Conservation (phyloP, 1,284 basidiomycete species). For the Golubevia pallescens region DNA sequence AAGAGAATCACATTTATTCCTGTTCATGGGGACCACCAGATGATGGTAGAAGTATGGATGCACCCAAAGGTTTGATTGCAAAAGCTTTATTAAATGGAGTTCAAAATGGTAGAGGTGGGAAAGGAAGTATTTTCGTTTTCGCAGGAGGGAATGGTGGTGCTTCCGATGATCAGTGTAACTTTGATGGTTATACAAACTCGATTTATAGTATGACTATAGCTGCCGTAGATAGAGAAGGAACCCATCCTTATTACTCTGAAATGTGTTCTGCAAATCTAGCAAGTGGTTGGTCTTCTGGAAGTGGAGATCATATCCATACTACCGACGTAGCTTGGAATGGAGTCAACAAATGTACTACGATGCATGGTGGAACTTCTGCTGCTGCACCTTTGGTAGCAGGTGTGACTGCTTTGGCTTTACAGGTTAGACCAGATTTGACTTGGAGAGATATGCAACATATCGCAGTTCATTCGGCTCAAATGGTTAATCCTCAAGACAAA, state of each 20-base stretch:
- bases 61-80: constrained; percentile 86
- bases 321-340: constrained; percentile 78
- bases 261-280: constrained; percentile 95
- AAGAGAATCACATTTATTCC: constrained; percentile 90
- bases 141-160: constrained; percentile 95
- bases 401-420: constrained; percentile 53
- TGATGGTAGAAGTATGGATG: constrained; percentile 93
- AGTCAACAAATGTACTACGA: constrained; percentile 78
- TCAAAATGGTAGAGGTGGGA: constrained; percentile 85
- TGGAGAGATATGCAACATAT: constrained; percentile 98
- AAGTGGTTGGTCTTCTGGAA: constrained; percentile 95
- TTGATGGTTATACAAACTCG: constrained; percentile 98
- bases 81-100: constrained; percentile 95
- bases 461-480: constrained; percentile 77
- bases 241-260: constrained; percentile 97
- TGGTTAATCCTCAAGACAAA: constrained; percentile 85
- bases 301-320: constrained; percentile 79
- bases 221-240: constrained; percentile 86
- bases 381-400: constrained; percentile 85
- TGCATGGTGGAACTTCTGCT: constrained; percentile 94
- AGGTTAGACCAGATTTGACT: constrained; percentile 76
- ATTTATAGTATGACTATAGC: constrained; percentile 96
- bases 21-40: constrained; percentile 99
- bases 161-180: constrained; percentile 95
- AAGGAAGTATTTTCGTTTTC: constrained; percentile 94